Base-by-base conservation (phyloP, 2,329 filamentous ascomycete species). In the Curvularia sp. region DNA sequence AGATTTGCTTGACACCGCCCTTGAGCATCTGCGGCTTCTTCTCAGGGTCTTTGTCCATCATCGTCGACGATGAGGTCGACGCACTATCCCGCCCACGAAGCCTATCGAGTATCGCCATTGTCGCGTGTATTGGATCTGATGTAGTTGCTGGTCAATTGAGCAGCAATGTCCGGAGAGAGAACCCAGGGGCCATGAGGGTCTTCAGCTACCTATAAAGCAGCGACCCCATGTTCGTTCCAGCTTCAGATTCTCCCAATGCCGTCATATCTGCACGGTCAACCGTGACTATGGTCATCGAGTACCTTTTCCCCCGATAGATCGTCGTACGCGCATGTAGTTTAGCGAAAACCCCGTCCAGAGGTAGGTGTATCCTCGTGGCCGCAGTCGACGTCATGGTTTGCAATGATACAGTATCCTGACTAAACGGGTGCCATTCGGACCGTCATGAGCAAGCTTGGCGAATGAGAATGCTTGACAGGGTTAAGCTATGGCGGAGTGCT, bases 1-100 rank as follows among this genome's bases (percentile, higher is more conserved):
- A 75, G 36, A 72, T 69, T n/a, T 74, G 61, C n/a, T 59, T 61
- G 18, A 67, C 60, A 18, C 66, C 63, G 3, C 67, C 63, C 18
- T 68, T 47, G 15, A 69, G 39, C 55, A 70, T 66, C 30, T 67
- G 57, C 1, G 68, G 69, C 53, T 67, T 67, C 65, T 74, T 74
- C 59, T 75, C 73, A 0, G 61, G 53, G 46, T 73, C 69, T 32
- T 55, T 46, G 8, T 58, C 51, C n/a, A 59, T 60, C 54, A 55
- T 52, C 28, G 61, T 65, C 8, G 72, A 72, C 2, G 70, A 66
- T 0, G 60, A 60, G n/a, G 67, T 59, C 27, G 71, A 71, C 32
- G 61, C 54, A 38, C 58, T 56, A 6, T 51, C 45, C 36, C 54
- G 38, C 21, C 64, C 66, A 53, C 59, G 60, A 30, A 69, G 57